phyloP scores from a whole-genome alignment of 164 flowering plant species.

The Liriodendron chinense region DNA sequence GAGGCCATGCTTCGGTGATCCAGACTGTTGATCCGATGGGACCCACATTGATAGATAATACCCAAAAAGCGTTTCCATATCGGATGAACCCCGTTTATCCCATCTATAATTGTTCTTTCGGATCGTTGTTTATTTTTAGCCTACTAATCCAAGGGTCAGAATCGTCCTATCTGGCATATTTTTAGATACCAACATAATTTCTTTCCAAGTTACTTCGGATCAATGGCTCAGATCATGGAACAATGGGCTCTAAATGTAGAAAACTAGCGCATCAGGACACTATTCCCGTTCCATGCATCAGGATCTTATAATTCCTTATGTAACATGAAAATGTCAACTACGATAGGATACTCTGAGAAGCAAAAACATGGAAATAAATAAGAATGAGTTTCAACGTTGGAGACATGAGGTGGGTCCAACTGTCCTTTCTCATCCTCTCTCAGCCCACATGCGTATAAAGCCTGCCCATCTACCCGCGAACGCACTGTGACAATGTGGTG shows the following conservation, averaged over 20 bases:
- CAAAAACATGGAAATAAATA: neutral
- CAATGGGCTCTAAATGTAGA: neutral
- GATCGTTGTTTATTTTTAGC: neutral
- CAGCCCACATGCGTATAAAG: neutral
- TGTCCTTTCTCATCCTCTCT: neutral
- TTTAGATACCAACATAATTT: no score
- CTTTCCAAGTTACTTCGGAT: no score
- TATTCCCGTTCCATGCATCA: neutral
- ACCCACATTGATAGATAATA: neutral
- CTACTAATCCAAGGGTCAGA: no score
- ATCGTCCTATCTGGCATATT: no score
- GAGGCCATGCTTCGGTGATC: neutral
- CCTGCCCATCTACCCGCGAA: neutral
- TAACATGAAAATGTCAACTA: constrained; percentile 27
- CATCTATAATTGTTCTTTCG: neutral
- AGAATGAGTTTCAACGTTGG: neutral
- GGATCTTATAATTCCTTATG: neutral
- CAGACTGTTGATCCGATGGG: neutral
- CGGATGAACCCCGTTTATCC: neutral
- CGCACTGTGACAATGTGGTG: no score
- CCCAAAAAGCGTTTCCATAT: neutral
- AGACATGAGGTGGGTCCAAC: neutral
- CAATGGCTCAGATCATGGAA: neutral
- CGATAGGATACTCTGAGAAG: constrained; percentile 10
- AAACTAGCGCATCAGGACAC: neutral